These are phyloP conservation scores for Candida nanaspora DNA, from an alignment of 805 yeast species.

Conservation along the genomic window DNA sequence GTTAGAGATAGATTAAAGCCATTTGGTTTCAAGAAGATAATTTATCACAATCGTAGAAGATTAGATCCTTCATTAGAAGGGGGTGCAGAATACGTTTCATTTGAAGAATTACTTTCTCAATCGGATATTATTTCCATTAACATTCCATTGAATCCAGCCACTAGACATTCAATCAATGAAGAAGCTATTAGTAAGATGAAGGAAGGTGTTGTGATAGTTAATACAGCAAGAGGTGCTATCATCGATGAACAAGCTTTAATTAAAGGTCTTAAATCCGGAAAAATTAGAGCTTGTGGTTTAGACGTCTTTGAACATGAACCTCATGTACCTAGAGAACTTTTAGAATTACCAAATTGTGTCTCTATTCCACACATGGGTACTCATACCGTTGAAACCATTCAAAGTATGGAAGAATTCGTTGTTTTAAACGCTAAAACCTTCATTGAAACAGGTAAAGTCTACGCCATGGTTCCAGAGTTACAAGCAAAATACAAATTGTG, in stretches of 20 bases:
- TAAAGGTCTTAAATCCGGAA: constrained; percentile 51
- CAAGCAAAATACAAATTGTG: not conserved
- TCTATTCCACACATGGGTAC: constrained; percentile 91
- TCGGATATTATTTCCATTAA: constrained; percentile 71
- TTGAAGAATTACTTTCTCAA: constrained; percentile 56
- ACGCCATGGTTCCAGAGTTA: constrained; percentile 77
- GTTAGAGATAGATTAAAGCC: constrained; percentile 65
- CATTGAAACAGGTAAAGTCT: constrained; percentile 59
- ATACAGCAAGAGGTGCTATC: constrained; percentile 87
- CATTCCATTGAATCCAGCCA: constrained; percentile 67
- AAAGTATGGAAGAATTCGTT: constrained; percentile 74
- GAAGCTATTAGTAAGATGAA: constrained; percentile 63
- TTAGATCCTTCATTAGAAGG: constrained; percentile 56
- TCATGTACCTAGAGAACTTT: constrained; percentile 53
- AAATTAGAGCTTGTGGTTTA: constrained; percentile 59
- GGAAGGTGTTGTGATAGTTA: constrained; percentile 68
- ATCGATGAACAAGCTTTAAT: constrained; percentile 59
- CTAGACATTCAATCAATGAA: constrained; percentile 62
- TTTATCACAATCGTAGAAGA: constrained; percentile 65
- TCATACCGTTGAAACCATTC: constrained; percentile 63
- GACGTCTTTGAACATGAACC: constrained; percentile 80
- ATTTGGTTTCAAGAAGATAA: constrained; percentile 65
- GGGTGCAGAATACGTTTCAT: constrained; percentile 63
- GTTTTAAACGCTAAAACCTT: constrained; percentile 59
- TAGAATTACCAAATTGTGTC: constrained; percentile 58